Conservation (phyloP, 2,329 filamentous ascomycete species). For the Trichophaea hybrida region DNA sequence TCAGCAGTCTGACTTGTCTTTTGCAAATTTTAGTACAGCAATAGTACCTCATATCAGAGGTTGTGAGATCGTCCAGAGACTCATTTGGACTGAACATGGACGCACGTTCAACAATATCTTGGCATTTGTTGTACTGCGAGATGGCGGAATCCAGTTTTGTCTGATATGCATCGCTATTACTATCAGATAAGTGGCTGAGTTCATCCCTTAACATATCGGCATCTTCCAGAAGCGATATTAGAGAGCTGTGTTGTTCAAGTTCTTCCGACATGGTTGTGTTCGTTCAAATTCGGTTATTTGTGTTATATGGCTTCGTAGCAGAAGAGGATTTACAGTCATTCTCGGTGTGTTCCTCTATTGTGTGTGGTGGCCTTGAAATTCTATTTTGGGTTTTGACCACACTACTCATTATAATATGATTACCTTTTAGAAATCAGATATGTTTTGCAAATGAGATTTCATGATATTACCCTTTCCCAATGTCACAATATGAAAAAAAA, state of each 20-base stretch:
- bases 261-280: not conserved
- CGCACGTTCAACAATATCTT: slow-evolving; percentile 51
- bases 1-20: not conserved
- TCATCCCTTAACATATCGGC: slow-evolving; percentile 42
- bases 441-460: too few species aligned
- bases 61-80: slow-evolving; percentile 69
- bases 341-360: too few species aligned
- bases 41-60: slow-evolving; percentile 59
- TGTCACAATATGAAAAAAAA: too few species aligned
- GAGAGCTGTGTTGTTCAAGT: slow-evolving; percentile 19
- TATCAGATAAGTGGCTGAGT: slow-evolving; percentile 50
- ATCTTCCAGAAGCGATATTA: slow-evolving; percentile 40
- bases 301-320: too few species aligned
- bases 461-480: too few species aligned
- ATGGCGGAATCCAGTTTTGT: slow-evolving; percentile 54
- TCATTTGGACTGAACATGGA: slow-evolving; percentile 88
- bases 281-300: too few species aligned
- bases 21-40: not conserved
- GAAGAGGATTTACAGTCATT: too few species aligned
- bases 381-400: too few species aligned
- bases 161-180: slow-evolving; percentile 51
- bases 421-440: too few species aligned
- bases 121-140: slow-evolving; percentile 56
- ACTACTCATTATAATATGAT: too few species aligned
- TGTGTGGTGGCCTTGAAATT: too few species aligned